Percentiles rank a stretch among this genome's conserved stretches.
These are phyloP conservation scores for Fusarium sarcochroum DNA, from an alignment of 2,329 filamentous ascomycete species.

Conservation along the genomic window DNA sequence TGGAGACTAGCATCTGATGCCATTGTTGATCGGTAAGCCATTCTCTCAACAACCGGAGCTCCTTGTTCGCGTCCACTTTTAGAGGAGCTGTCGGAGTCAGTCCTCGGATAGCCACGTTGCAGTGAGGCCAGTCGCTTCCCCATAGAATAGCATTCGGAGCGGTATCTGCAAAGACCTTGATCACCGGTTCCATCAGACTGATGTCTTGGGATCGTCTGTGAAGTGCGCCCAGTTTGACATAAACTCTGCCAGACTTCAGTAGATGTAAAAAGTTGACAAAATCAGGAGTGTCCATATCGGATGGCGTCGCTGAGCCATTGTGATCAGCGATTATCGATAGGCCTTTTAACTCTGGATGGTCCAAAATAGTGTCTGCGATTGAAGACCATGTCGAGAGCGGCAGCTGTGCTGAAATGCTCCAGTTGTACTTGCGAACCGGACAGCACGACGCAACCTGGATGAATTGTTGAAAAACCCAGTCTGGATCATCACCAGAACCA, in stretches of 20 bases:
- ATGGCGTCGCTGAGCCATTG: neutral
- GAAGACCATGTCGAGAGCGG: conserved; percentile 5
- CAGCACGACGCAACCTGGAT: neutral
- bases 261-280: neutral
- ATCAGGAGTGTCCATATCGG: neutral
- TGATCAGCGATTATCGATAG: neutral
- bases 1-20: conserved; percentile 2
- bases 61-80: neutral
- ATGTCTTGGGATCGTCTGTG: neutral
- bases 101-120: neutral
- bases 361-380: conserved; percentile 1
- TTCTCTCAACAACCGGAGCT: neutral
- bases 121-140: conserved; percentile 25
- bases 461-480: conserved; percentile 3
- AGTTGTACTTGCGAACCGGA: neutral
- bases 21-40: conserved; percentile 5
- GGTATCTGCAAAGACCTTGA: neutral
- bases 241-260: fast-evolving
- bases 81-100: conserved; percentile 6
- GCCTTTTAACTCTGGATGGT: neutral
- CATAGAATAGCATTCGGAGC: neutral
- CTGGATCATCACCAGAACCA: neutral
- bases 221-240: conserved; percentile 5
- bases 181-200: neutral
- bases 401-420: conserved; percentile 10